Evolutionary conservation across 305 asterid genomes (phyloP).

Genomic region (Coffea humblotiana): DNA sequence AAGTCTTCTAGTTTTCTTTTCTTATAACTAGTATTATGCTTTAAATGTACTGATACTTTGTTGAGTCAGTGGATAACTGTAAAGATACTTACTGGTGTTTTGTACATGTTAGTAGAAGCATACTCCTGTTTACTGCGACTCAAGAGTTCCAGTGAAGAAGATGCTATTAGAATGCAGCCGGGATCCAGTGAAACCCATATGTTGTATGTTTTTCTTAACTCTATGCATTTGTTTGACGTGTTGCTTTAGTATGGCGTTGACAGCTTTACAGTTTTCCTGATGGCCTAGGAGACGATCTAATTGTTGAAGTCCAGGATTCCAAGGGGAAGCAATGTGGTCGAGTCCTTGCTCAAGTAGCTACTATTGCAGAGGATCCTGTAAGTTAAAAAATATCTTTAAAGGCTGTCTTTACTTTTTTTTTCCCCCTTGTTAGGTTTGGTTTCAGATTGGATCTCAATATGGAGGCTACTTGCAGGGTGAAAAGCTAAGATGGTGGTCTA

Average conservation of each 20-base stretch:
- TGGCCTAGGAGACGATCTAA: conserved; percentile 50
- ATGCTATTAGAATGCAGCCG: conserved; percentile 48
- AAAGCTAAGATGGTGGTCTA: conserved; percentile 56
- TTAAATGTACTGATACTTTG: background rate
- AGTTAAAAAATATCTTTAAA: conserved; percentile 11
- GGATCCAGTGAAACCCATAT: conserved; percentile 46
- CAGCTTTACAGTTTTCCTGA: conserved; percentile 53
- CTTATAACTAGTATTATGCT: background rate
- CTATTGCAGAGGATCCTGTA: conserved; percentile 55
- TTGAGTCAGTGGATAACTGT: background rate
- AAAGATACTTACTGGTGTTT: background rate
- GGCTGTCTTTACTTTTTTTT: conserved; percentile 3
- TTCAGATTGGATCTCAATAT: conserved; percentile 12
- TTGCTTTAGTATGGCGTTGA: conserved; percentile 20
- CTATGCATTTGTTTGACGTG: conserved; percentile 5
- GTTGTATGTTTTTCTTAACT: conserved; percentile 22
- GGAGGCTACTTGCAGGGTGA: conserved; percentile 38
- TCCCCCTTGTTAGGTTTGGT: conserved; percentile 8
- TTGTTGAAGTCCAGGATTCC: conserved; percentile 49
- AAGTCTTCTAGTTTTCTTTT: background rate
- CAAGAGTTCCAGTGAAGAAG: conserved; percentile 55
- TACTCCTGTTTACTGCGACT: conserved; percentile 43
- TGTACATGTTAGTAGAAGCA: conserved; percentile 35
- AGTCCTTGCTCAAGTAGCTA: conserved; percentile 54
- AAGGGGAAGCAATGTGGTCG: conserved; percentile 51